These are phyloP conservation scores for Dictyostelium intermedium DNA, from an alignment of 78 protist species.

Conservation along the genomic window DNA sequence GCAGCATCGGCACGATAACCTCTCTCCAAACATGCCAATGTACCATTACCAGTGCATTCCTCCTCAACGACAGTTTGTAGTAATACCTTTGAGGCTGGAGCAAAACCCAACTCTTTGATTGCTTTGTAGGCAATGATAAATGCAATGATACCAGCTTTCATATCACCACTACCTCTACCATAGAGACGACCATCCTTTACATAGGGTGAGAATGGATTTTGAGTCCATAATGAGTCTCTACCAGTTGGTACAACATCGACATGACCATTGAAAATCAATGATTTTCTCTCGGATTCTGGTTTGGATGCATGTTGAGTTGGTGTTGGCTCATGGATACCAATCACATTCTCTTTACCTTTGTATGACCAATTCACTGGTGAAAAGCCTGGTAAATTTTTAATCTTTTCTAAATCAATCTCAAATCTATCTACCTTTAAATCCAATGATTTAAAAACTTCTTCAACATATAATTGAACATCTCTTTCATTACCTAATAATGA, in stretches of 20 bases:
- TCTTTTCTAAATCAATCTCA: conserved; percentile 8
- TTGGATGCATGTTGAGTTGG: not conserved
- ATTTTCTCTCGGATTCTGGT: not conserved
- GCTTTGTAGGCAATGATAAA: conserved; percentile 62
- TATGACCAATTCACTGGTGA: conserved; percentile 70
- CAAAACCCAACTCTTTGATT: conserved; percentile 37
- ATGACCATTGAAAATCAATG: conserved; percentile 56
- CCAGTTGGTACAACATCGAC: conserved; percentile 76
- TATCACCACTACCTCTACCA: conserved; percentile 73
- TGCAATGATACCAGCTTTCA: conserved; percentile 68
- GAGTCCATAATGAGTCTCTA: conserved; percentile 43
- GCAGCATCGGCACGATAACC: conserved; percentile 56
- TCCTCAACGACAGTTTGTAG: conserved; percentile 69
- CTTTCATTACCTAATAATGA: conserved; percentile 58
- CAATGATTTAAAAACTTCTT: conserved; percentile 34
- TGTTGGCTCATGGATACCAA: conserved; percentile 44
- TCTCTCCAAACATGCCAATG: conserved; percentile 54
- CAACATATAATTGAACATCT: conserved; percentile 44
- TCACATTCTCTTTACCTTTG: conserved; percentile 63
- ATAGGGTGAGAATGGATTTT: conserved; percentile 69
- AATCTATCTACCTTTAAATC: conserved; percentile 59
- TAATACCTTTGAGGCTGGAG: conserved; percentile 49
- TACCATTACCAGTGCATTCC: conserved; percentile 75
- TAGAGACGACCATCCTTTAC: conserved; percentile 63
- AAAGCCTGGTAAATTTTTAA: conserved; percentile 49